A percentile compares a stretch with the other conserved stretches of the same genome.
Evolutionary conservation across 257 asterid species (phyloP).

Genomic region (Solanum virginianum): DNA sequence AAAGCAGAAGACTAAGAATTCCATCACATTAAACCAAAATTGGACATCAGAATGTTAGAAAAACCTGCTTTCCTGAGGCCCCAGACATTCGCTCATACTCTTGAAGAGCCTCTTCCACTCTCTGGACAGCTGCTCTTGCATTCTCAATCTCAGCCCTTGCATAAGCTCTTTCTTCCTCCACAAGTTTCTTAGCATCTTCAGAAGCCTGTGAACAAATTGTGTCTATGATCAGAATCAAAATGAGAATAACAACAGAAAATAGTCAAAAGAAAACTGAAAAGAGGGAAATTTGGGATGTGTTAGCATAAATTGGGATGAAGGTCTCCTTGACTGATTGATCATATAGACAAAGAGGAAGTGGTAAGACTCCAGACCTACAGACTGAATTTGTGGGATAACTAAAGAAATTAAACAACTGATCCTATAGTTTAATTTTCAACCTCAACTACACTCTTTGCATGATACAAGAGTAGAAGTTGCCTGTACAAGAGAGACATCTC

Average conservation of each 20-base stretch:
- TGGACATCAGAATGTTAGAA: slow-evolving; percentile 1
- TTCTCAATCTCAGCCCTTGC: slow-evolving; percentile 89
- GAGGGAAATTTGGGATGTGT: neutral
- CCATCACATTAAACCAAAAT: neutral
- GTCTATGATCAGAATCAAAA: neutral
- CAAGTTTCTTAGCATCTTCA: slow-evolving; percentile 89
- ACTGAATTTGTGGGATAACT: neutral
- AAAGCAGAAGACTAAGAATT: neutral
- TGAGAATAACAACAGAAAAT: neutral
- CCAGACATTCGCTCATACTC: slow-evolving; percentile 76
- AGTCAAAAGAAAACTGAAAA: neutral
- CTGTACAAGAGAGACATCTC: neutral
- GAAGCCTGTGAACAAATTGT: slow-evolving; percentile 53
- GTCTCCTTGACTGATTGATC: neutral
- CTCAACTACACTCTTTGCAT: neutral
- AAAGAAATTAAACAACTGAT: neutral
- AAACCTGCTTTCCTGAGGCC: slow-evolving; percentile 88
- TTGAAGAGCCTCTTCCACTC: slow-evolving; percentile 96
- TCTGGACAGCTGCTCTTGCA: slow-evolving; percentile 95
- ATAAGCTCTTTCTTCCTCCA: slow-evolving; percentile 84
- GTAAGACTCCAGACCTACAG: neutral
- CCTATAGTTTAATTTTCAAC: neutral
- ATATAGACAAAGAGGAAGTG: neutral
- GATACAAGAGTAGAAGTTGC: neutral
- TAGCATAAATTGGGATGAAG: neutral